Evolutionary conservation across 805 yeast genomes (phyloP), one percentile per base, ranked within the genome.

Genomic region (Tanozyma kutaoensis): DNA sequence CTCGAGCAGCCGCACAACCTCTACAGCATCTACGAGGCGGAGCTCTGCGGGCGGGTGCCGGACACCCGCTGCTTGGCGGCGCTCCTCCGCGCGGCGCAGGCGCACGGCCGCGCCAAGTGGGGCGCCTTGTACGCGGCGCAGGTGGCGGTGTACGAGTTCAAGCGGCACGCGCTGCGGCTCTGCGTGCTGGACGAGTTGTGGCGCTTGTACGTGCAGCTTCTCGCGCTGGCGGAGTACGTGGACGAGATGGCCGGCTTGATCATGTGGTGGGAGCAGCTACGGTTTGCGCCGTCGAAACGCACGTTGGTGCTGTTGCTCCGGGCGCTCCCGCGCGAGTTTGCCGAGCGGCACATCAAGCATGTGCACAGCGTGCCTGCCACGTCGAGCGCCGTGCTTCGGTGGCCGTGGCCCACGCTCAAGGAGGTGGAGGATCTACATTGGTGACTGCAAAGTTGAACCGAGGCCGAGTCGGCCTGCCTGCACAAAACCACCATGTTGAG

Each of bases 61-160:
- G 52, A 50, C 29, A 54, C 47, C 16, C 36, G 36, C 3, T 50
- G 62, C 28, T 29, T 60, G 10, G 20, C 51, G 3, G 65, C 74
- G 0, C 48, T 77, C 15, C 55, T 77, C 17, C 43, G 55, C 1
- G 42, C 52, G 35, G 40, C 45, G 20, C 29, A 37, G 3, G 37
- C 33, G 1, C 24, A 27, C 6, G 28, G 33, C 2, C 37, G 28
- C 10, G 24, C 62, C 3, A 26, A 49, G 12, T 75, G 81, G 81
- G 70, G 55, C 8, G 48, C 50, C 2, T 27, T 58, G 22, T 65
- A 50, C 28, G 79, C 85, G 0, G 55, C 76, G 1, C 81, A 75
- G 37, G 55, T 72, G 15, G 73, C 79, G 0, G 56, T 72, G 3
- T 61, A 55, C 21, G 80, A 76, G 42, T 68, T 76, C 46, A 61